These are phyloP conservation scores for Neurospora terricola DNA, from an alignment of 495 filamentous ascomycete species.

Conservation along the genomic window DNA sequence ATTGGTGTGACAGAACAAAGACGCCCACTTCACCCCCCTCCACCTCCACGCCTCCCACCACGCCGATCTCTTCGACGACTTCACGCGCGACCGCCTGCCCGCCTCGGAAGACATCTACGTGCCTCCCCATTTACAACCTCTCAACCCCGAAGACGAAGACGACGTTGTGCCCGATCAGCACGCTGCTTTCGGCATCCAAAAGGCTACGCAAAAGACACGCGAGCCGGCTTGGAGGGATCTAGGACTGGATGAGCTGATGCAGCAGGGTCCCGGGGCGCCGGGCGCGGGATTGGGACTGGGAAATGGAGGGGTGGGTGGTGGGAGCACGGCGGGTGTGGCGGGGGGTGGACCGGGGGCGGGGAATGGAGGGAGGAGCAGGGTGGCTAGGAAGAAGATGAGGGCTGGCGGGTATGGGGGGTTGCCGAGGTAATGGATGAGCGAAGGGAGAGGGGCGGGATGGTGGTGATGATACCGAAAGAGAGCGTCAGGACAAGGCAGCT, in stretches of 20 bases:
- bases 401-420: constrained; percentile 26
- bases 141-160: constrained; percentile 96
- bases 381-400: neutral
- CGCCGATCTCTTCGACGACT: constrained; percentile 91
- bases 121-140: constrained; percentile 75
- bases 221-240: constrained; percentile 84
- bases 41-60: constrained; percentile 73
- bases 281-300: constrained; percentile 6
- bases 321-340: constrained; percentile 11
- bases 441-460: neutral
- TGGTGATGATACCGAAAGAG: too few relatives aligned
- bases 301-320: neutral
- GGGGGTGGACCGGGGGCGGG: neutral
- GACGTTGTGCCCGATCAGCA: constrained; percentile 97
- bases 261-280: constrained; percentile 35
- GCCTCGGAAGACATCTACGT: constrained; percentile 71
- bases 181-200: constrained; percentile 88
- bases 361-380: constrained; percentile 7
- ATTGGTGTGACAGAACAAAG: too few relatives aligned
- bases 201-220: constrained; percentile 62
- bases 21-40: constrained; percentile 75
- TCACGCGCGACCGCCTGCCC: constrained; percentile 58
- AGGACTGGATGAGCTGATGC: constrained; percentile 63
- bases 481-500: neutral
- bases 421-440: constrained; percentile 29